phyloP scores from a whole-genome alignment of 257 asterid species.

The Solanum medicagineum region DNA sequence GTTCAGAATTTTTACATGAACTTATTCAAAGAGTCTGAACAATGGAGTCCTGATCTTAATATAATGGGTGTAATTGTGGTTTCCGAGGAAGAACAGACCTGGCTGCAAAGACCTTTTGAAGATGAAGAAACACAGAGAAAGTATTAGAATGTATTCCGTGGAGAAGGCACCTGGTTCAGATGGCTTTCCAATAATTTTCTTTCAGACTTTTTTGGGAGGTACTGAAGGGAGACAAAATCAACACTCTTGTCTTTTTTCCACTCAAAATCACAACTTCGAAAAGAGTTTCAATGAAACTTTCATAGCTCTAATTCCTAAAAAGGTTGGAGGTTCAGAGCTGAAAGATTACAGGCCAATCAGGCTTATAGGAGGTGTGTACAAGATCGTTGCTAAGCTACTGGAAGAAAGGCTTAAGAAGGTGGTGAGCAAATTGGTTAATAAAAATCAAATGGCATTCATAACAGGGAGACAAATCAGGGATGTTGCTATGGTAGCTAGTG shows the following conservation, averaged over 20 bases:
- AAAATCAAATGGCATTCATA: background rate
- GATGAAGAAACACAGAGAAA: background rate
- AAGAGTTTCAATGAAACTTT: background rate
- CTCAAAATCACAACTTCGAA: background rate
- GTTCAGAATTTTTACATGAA: background rate
- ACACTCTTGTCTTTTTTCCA: background rate
- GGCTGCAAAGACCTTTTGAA: background rate
- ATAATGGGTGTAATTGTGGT: background rate
- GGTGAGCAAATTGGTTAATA: background rate
- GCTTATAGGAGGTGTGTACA: background rate
- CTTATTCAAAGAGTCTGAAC: background rate
- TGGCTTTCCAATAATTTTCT: background rate
- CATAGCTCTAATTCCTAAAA: background rate
- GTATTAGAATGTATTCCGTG: background rate
- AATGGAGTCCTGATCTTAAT: background rate
- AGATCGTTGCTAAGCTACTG: background rate
- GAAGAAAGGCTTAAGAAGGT: background rate
- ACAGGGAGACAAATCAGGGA: background rate
- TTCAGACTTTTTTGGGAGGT: background rate
- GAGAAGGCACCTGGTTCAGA: background rate
- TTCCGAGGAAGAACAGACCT: background rate
- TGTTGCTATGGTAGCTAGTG: background rate
- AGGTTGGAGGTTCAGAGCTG: background rate
- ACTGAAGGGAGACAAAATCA: background rate
- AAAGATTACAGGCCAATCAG: background rate